Base-by-base conservation (phyloP, 257 asterid species). In the Scutellaria galericulata region DNA sequence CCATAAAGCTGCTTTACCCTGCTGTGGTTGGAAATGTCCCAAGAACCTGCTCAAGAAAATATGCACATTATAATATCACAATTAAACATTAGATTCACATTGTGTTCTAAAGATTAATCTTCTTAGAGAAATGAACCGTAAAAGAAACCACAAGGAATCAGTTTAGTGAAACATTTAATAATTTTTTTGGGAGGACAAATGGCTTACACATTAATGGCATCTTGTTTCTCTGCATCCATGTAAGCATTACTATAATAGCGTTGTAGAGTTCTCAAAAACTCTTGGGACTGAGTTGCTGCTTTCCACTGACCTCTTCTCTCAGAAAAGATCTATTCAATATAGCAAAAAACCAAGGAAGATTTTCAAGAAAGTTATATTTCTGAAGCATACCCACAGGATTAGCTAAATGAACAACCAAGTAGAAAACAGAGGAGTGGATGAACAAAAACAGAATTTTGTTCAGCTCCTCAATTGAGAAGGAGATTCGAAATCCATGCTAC, bases 221-320 rank as follows among this genome's bases (percentile, higher is more conserved):
- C 96, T 78, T 95, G 99, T 79, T 95, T 95, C 82, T 95, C 93
- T 7, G 85, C 92, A 75, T 95, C 98, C 96, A 91, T 88, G 81
- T 88, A 94, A 18, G 91, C 91, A 79, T 91, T 94, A 78, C 93
- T 86, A 70, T 86, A 91, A 80, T 79, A 88, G 37, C 98, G 98
- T 66, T 91, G 98, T 66, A 91, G 85, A 48, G 88, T 86, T 80
- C 96, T 88, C 55, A 94, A 67, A 44, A 91, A 75, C 83, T 91
- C 97, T 76, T 91, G 96, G 67, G 96, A 89, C 76, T 87, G 96
- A 4, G 87, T 89, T n/a, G 97, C 95, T 39, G 96, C 96, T 85
- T 85, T 94, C 96, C 96, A 91, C 66, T 91, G 98, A 71, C 98
- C 98, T 80, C 98, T 84, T 78, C 80, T 88, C 86, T 89, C 97